Evolutionary conservation across 2,329 filamentous ascomycete species (phyloP), one percentile per base, ranked within the genome.

Genomic region (Fusarium nurragi): DNA sequence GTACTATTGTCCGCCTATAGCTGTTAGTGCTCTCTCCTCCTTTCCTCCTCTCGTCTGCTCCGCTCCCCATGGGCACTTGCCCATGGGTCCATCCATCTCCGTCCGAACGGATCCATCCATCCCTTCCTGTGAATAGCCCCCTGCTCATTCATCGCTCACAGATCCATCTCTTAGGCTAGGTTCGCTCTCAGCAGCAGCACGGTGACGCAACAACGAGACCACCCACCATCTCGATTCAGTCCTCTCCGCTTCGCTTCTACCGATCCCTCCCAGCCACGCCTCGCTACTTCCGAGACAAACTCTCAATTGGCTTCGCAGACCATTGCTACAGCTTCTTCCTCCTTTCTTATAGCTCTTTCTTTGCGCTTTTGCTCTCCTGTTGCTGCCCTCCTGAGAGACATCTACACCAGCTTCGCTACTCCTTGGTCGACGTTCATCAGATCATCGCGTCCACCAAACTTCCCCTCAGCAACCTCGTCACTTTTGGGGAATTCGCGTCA

Each of bases 121-220:
- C 41, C 32, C 43, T 55, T 51, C 59, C 62, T 65, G 64, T 57
- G 41, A 54, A 41, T 64, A 63, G 49, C 67, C 68, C 68, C 55
- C 55, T 59, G 55, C 39, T 59, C 44, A 54, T 37, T 23, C 46
- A 47, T 69, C 56, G 60, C 60, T 48, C 53, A 68, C 65, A 71
- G 70, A 72, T 72, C 70, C 44, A 55, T 61, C 50, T 61, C 58
- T 61, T 61, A 40, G 58, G 58, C 47, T 61, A 61, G 57, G 43
- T 52, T 69, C 62, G 28, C 32, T 55, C 61, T 70, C 58, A 70
- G 64, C 67, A 59, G 60, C 64, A 60, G 68, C 63, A 63, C 57
- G 54, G 67, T 72, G 70, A 72, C 70, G 70, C 70, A 71, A 71
- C 64, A 64, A 64, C 65, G 57, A 68, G 62, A 67, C 67, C 57